These are phyloP conservation scores for Coemansia sp. DNA, from an alignment of 192 early-diverging fungal species.

Conservation along the genomic window DNA sequence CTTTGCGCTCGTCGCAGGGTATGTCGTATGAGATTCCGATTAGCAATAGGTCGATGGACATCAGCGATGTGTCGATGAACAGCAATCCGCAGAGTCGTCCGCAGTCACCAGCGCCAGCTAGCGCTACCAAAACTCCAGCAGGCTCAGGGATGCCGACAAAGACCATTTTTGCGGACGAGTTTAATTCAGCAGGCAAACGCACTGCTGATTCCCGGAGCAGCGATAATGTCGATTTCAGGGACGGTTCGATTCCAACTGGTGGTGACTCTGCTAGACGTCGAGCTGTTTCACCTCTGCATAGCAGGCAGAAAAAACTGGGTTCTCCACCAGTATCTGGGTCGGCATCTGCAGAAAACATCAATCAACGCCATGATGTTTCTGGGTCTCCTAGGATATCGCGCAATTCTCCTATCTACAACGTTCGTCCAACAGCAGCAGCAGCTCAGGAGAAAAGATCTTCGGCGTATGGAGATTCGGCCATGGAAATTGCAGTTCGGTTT, in stretches of 20 bases:
- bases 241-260: neutral
- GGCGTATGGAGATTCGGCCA: slow-evolving; percentile 22
- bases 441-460: slow-evolving; percentile 15
- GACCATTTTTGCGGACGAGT: slow-evolving; percentile 1
- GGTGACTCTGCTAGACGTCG: slow-evolving; percentile 6
- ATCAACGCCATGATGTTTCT: slow-evolving; percentile 9
- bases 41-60: slow-evolving; percentile 31
- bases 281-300: neutral
- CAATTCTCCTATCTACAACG: neutral
- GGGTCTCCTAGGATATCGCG: slow-evolving; percentile 1
- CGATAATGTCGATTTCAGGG: neutral
- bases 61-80: slow-evolving; percentile 50
- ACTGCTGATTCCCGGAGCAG: neutral
- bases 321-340: neutral
- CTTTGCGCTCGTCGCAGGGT: neutral
- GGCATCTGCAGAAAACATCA: neutral
- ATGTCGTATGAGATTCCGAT: neutral
- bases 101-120: slow-evolving; percentile 27
- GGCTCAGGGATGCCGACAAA: neutral
- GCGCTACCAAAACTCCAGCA: slow-evolving; percentile 9
- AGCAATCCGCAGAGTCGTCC: slow-evolving; percentile 40
- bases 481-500: slow-evolving; percentile 35
- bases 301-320: neutral
- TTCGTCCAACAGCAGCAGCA: slow-evolving; percentile 4
- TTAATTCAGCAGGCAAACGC: slow-evolving; percentile 7